Evolutionary conservation across 75 land plant genomes (phyloP), one percentile per base, ranked within the genome.

Genomic region (Cupressus sempervirens): DNA sequence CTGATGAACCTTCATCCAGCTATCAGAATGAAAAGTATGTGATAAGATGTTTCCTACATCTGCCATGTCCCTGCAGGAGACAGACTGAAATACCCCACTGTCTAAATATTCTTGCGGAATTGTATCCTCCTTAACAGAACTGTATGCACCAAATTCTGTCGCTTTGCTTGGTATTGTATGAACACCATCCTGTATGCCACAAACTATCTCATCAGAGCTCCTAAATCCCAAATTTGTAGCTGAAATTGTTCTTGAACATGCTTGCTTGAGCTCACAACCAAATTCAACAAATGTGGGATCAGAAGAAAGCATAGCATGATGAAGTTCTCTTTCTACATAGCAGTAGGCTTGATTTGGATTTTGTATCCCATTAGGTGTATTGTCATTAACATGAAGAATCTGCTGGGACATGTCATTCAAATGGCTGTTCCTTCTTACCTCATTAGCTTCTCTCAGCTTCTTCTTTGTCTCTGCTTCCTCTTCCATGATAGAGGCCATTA

Each of bases 11-110:
- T 62, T 62, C 67, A 62, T 62, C 67, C 67, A 62, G 67, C 67
- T 62, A 20, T 62, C n/a, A 20, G 67, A 62, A 58, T 6, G 65
- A 62, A 62, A 62, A 48, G 75, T 88, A 36, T 86, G 89, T 16
- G 94, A 90, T 52, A 93, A 62, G 84, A 93, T 46, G 76, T 82
- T 86, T 34, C 91, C 90, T 11, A 93, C 94, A 16, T 65, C 90
- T n/a, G 94, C 90, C 87, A 93, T 45, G 83, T 93, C 94, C 45
- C 94, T 30, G 87, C 94, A 93, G 76, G 91, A 93, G 46, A 93
- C 91, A 15, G 92, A 90, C 81, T 91, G 92, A 80, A 34, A 90
- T 23, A 80, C 89, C 3, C 67, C 67, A 23, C 67, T 62, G 67
- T 62, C 67, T 62, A 62, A 62, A 62, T 23, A 23, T 62, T 62